phyloP scores from a whole-genome alignment of 805 yeast genomes.

The Teunomyces cretensis region DNA sequence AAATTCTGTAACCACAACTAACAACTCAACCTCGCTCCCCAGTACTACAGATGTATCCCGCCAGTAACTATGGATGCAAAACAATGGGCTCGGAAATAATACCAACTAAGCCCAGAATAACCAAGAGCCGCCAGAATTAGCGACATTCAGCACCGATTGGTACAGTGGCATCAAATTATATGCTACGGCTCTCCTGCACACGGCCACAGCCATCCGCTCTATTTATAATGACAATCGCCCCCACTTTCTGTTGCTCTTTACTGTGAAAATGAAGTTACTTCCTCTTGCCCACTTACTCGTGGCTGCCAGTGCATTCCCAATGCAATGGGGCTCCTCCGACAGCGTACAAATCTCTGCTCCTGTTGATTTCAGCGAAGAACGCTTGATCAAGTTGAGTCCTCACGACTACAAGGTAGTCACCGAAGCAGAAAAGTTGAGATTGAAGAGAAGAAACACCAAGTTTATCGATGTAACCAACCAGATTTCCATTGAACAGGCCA shows the following conservation, averaged over 20 bases:
- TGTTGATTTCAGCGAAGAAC: slow-evolving; percentile 7
- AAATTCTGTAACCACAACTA: no score
- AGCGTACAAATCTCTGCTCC: neutral
- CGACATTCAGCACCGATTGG: neutral
- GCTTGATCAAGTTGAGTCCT: slow-evolving; percentile 38
- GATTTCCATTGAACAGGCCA: slow-evolving; percentile 36
- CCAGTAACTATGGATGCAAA: neutral
- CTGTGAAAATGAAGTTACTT: slow-evolving; percentile 1
- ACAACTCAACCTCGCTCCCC: no score
- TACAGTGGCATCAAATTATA: neutral
- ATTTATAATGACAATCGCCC: neutral
- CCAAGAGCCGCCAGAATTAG: neutral
- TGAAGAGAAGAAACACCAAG: slow-evolving; percentile 44
- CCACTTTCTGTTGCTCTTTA: neutral
- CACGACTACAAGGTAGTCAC: slow-evolving; percentile 28
- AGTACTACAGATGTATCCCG: neutral
- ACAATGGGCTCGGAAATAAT: neutral
- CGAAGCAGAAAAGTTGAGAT: slow-evolving; percentile 35
- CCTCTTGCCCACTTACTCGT: slow-evolving; percentile 1
- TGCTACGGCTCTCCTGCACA: neutral
- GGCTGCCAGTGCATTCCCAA: slow-evolving; percentile 4
- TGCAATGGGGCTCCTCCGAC: neutral
- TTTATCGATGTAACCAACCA: slow-evolving; percentile 66
- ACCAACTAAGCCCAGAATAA: neutral
- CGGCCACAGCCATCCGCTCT: neutral